phyloP scores from a whole-genome alignment of 1,139 yeast genomes.

The Diutina rugosa region DNA sequence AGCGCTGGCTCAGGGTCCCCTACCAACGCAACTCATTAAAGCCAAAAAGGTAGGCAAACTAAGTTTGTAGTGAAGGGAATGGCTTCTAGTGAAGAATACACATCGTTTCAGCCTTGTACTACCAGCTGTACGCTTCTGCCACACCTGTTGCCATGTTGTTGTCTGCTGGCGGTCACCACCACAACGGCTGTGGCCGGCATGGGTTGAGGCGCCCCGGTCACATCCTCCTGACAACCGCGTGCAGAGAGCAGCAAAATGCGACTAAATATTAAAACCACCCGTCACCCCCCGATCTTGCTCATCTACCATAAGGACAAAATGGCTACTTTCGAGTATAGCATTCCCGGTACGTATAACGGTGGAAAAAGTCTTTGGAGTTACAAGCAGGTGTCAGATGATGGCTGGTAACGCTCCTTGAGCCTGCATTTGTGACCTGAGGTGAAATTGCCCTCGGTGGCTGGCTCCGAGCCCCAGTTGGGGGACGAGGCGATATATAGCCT shows the following conservation, averaged over 20 bases:
- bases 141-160: neutral
- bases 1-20: neutral
- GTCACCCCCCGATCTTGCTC: constrained; percentile 1
- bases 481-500: neutral
- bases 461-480: neutral
- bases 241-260: neutral
- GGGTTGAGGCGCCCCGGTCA: neutral
- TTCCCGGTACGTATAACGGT: constrained; percentile 7
- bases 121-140: neutral
- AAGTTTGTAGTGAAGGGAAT: neutral
- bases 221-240: neutral
- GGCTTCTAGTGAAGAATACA: no score
- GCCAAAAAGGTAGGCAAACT: neutral
- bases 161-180: neutral
- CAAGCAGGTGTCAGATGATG: neutral
- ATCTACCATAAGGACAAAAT: constrained; percentile 2
- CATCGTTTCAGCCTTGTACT: no score
- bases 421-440: neutral
- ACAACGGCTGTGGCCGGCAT: neutral
- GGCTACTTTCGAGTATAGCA: constrained; percentile 5
- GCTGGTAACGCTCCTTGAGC: neutral
- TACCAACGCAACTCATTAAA: neutral
- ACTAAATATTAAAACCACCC: neutral
- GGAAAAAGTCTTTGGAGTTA: neutral
- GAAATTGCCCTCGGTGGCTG: neutral